Conservation (phyloP, 306 rosid species). For the Potentilla sterilis region DNA sequence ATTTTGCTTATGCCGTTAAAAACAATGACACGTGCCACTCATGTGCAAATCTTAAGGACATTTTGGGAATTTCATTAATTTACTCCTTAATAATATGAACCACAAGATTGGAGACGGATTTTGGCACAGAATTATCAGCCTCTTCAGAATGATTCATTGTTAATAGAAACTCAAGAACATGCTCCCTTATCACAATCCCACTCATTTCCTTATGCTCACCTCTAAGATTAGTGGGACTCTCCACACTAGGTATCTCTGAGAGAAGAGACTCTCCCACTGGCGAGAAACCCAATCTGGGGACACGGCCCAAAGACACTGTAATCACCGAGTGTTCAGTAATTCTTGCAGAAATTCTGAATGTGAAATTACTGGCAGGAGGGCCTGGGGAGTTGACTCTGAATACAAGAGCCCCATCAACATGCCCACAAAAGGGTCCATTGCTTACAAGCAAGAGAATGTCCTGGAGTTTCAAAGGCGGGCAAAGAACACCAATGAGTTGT, state of each 20-base stretch:
- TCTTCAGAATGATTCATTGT: slow-evolving; percentile 98
- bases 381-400: slow-evolving; percentile 97
- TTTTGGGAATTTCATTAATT: no score
- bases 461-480: slow-evolving; percentile 94
- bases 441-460: slow-evolving; percentile 96
- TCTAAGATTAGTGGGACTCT: slow-evolving; percentile 46
- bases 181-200: slow-evolving; percentile 79
- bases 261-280: slow-evolving; percentile 75
- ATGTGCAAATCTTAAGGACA: no score
- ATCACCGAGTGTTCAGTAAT: slow-evolving; percentile 74
- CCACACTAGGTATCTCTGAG: slow-evolving; percentile 85
- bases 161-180: slow-evolving; percentile 89
- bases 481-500: slow-evolving; percentile 71
- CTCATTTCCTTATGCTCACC: slow-evolving; percentile 53
- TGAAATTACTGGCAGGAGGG: slow-evolving; percentile 78
- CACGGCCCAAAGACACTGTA: slow-evolving; percentile 87
- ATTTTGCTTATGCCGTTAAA: no score
- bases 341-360: slow-evolving; percentile 89
- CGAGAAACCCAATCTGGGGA: slow-evolving; percentile 89
- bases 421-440: slow-evolving; percentile 97
- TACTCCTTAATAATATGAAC: slow-evolving; percentile 86
- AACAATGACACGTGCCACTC: no score
- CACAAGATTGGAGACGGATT: slow-evolving; percentile 73
- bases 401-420: slow-evolving; percentile 89
- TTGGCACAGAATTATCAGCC: slow-evolving; percentile 92